Evolutionary conservation across 1,139 yeast species (phyloP).

Genomic region (Scheffersomyces parashehatae): DNA sequence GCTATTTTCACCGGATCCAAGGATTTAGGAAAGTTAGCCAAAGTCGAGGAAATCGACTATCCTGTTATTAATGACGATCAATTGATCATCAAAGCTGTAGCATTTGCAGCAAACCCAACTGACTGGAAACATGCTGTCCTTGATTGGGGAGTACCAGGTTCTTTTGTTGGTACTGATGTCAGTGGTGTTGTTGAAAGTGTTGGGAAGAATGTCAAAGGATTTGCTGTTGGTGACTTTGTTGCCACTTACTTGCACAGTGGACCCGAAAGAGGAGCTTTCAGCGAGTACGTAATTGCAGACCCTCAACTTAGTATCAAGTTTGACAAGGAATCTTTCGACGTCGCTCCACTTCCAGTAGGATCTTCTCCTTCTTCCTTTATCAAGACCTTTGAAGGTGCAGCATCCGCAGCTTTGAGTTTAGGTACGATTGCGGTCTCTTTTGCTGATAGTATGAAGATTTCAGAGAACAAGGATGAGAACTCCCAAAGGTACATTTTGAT

Average conservation of each 20-base stretch:
- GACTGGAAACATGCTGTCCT: slow-evolving; percentile 64
- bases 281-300: slow-evolving; percentile 52
- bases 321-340: slow-evolving; percentile 11
- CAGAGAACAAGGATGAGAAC: slow-evolving; percentile 23
- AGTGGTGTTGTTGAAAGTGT: slow-evolving; percentile 58
- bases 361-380: slow-evolving; percentile 12
- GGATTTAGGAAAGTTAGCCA: slow-evolving; percentile 19
- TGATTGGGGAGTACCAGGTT: slow-evolving; percentile 43
- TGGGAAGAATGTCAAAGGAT: slow-evolving; percentile 56
- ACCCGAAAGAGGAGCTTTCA: slow-evolving; percentile 56
- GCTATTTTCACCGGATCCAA: slow-evolving; percentile 23
- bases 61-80: slow-evolving; percentile 42
- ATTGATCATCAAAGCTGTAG: slow-evolving; percentile 52
- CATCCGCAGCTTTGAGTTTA: slow-evolving; percentile 54
- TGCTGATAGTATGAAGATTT: slow-evolving; percentile 23
- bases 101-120: slow-evolving; percentile 69
- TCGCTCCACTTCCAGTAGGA: slow-evolving; percentile 16
- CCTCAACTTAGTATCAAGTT: slow-evolving; percentile 36
- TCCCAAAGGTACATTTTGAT: slow-evolving; percentile 29
- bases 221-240: slow-evolving; percentile 56
- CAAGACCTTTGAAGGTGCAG: slow-evolving; percentile 61
- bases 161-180: slow-evolving; percentile 57
- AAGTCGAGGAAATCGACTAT: slow-evolving; percentile 28
- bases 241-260: slow-evolving; percentile 27
- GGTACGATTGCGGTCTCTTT: slow-evolving; percentile 45